A percentile compares a stretch with the other conserved stretches of the same genome.
Evolutionary conservation across 2,329 filamentous ascomycete genomes (phyloP).

Genomic region (Cladosporium sp.): DNA sequence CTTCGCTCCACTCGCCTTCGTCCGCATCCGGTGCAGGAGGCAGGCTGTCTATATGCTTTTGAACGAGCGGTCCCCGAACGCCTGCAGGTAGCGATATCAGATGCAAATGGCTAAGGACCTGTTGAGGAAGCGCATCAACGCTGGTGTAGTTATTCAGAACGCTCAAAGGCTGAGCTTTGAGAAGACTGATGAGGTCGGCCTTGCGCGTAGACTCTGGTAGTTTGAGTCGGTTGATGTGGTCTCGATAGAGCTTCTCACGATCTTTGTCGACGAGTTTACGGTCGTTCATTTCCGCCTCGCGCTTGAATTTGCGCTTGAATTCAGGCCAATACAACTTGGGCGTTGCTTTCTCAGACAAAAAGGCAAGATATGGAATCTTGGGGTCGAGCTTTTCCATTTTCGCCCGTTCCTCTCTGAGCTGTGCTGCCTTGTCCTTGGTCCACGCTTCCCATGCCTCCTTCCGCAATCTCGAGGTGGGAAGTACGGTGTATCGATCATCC

Average conservation of each 20-base stretch:
- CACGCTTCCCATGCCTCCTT: slow-evolving; percentile 80
- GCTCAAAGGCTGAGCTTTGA: slow-evolving; percentile 55
- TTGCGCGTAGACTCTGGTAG: slow-evolving; percentile 61
- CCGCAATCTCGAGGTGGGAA: slow-evolving; percentile 73
- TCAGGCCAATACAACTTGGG: slow-evolving; percentile 96
- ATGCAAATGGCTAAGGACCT: slow-evolving; percentile 60
- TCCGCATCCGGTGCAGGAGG: slow-evolving; percentile 32
- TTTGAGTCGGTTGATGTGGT: slow-evolving; percentile 61
- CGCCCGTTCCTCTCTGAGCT: slow-evolving; percentile 65
- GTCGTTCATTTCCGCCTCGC: slow-evolving; percentile 74
- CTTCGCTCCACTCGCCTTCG: slow-evolving; percentile 47
- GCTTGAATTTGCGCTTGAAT: slow-evolving; percentile 85
- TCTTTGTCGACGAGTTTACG: slow-evolving; percentile 56
- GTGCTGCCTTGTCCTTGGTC: slow-evolving; percentile 68
- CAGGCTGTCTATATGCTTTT: slow-evolving; percentile 60
- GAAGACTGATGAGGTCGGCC: slow-evolving; percentile 59
- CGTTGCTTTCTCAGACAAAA: slow-evolving; percentile 75
- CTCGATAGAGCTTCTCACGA: slow-evolving; percentile 71
- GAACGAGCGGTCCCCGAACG: slow-evolving; percentile 58
- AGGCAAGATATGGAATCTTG: slow-evolving; percentile 69
- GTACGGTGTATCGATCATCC: slow-evolving; percentile 77
- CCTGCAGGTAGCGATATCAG: slow-evolving; percentile 61
- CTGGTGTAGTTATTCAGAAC: slow-evolving; percentile 55
- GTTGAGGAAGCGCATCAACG: slow-evolving; percentile 52
- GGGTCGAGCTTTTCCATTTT: slow-evolving; percentile 78